These are phyloP conservation scores for Penicillium sp. DNA, from an alignment of 2,329 filamentous ascomycete genomes.

Conservation along the genomic window DNA sequence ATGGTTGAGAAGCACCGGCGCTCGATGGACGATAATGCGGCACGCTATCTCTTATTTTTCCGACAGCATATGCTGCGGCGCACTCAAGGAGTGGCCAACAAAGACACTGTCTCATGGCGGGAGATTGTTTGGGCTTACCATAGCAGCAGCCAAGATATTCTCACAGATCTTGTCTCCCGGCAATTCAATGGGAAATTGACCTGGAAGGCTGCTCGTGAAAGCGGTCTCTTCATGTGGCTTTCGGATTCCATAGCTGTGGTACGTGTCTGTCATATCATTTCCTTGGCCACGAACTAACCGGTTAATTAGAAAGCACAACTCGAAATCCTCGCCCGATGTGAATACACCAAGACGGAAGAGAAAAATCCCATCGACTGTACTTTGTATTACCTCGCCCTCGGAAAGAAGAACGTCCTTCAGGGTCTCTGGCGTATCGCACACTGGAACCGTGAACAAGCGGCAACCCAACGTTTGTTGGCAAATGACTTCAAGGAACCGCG, in stretches of 20 bases:
- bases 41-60: constrained; percentile 84
- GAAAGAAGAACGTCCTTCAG: constrained; percentile 85
- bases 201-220: constrained; percentile 83
- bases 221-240: constrained; percentile 94
- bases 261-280: constrained; percentile 36
- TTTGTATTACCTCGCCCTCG: constrained; percentile 84
- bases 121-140: constrained; percentile 50
- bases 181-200: constrained; percentile 77
- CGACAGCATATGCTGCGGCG: constrained; percentile 73
- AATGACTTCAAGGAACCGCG: constrained; percentile 86
- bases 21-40: constrained; percentile 87
- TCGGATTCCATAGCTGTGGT: constrained; percentile 74
- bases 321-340: constrained; percentile 85
- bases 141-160: constrained; percentile 72
- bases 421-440: constrained; percentile 92
- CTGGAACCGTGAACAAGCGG: constrained; percentile 81
- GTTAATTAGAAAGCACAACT: constrained; percentile 67
- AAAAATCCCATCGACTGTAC: constrained; percentile 91
- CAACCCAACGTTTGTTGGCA: constrained; percentile 76
- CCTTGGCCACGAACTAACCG: background rate
- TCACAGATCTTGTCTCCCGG: constrained; percentile 76
- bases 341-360: constrained; percentile 83
- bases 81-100: constrained; percentile 57
- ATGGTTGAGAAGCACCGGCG: constrained; percentile 82
- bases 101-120: constrained; percentile 62